A percentile compares a stretch with the other conserved stretches of the same genome.
These are phyloP conservation scores for Ramalina peruviana DNA, from an alignment of 495 filamentous ascomycete species.

Conservation along the genomic window DNA sequence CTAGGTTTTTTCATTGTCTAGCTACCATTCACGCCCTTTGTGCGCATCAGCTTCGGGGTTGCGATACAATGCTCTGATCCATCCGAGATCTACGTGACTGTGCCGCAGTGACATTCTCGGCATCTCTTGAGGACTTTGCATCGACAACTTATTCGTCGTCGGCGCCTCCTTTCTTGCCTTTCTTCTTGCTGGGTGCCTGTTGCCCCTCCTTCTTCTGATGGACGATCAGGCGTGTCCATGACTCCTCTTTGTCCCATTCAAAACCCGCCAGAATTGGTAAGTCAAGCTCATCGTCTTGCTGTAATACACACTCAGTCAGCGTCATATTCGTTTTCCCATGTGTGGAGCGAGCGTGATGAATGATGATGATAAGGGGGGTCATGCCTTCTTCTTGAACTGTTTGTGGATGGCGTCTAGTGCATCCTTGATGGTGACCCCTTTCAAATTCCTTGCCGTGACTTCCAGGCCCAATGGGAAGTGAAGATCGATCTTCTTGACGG, in stretches of 20 bases:
- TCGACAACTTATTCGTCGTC: too few relatives aligned
- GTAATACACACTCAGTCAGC: constrained; percentile 11
- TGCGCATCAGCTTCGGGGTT: too few relatives aligned
- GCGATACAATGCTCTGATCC: too few relatives aligned
- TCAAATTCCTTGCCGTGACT: constrained; percentile 76
- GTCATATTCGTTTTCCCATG: not conserved
- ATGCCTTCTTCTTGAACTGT: constrained; percentile 79
- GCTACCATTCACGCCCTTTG: too few relatives aligned
- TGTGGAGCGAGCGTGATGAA: not conserved
- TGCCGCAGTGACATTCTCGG: too few relatives aligned
- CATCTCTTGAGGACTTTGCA: too few relatives aligned
- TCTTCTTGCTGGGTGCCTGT: constrained; percentile 45
- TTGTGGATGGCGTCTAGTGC: constrained; percentile 88
- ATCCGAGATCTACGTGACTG: too few relatives aligned
- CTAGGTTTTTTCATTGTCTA: too few relatives aligned
- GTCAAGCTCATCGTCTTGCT: constrained; percentile 84
- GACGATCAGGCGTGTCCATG: constrained; percentile 59
- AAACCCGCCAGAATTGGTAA: constrained; percentile 76
- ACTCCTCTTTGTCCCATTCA: constrained; percentile 89
- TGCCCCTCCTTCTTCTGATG: constrained; percentile 63
- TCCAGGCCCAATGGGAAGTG: constrained; percentile 77
- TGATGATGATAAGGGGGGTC: not conserved
- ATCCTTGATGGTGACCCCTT: constrained; percentile 91
- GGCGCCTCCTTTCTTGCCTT: constrained; percentile 32
- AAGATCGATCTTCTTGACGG: constrained; percentile 86